Evolutionary conservation across 768 basidiomycete genomes (phyloP).

Genomic region (Termitomyces sp.): DNA sequence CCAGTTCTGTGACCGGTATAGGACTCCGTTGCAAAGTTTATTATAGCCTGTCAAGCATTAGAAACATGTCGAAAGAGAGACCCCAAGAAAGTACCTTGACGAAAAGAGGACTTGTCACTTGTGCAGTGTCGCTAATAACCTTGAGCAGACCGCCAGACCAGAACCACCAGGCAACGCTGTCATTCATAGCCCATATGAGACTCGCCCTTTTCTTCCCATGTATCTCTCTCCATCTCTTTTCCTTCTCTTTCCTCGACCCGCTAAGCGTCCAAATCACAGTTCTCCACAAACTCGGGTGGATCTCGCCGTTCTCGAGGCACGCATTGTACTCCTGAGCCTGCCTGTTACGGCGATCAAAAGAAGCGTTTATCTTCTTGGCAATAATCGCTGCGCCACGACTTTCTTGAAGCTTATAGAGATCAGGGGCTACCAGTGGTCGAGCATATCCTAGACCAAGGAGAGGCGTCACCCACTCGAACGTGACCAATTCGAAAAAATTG

Average conservation of each 20-base stretch:
- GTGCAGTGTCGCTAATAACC: conserved; percentile 63
- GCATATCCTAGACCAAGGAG: conserved; percentile 71
- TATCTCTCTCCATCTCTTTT: conserved; percentile 58
- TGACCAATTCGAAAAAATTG: conserved; percentile 49
- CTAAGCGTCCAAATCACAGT: conserved; percentile 55
- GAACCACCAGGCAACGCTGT: conserved; percentile 72
- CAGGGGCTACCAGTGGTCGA: conserved; percentile 73
- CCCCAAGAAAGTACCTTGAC: conserved; percentile 53
- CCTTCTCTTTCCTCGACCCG: conserved; percentile 45
- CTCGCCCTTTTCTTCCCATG: conserved; percentile 62
- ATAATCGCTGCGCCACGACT: conserved; percentile 52
- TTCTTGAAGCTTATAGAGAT: conserved; percentile 75
- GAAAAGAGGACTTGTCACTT: conserved; percentile 69
- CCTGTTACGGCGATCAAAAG: conserved; percentile 53
- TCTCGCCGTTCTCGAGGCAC: conserved; percentile 58
- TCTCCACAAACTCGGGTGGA: conserved; percentile 47
- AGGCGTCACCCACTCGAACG: conserved; percentile 73
- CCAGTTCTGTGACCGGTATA: conserved; percentile 42
- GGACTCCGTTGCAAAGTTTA: conserved; percentile 62
- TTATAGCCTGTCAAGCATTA: conserved; percentile 46
- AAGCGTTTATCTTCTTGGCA: conserved; percentile 54
- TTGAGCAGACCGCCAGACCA: conserved; percentile 64
- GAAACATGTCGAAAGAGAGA: neutral
- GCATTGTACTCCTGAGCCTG: conserved; percentile 68
- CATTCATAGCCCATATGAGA: conserved; percentile 65